These are phyloP conservation scores for Fusarium sp. DNA, from an alignment of 2,329 filamentous ascomycete genomes.

Conservation along the genomic window DNA sequence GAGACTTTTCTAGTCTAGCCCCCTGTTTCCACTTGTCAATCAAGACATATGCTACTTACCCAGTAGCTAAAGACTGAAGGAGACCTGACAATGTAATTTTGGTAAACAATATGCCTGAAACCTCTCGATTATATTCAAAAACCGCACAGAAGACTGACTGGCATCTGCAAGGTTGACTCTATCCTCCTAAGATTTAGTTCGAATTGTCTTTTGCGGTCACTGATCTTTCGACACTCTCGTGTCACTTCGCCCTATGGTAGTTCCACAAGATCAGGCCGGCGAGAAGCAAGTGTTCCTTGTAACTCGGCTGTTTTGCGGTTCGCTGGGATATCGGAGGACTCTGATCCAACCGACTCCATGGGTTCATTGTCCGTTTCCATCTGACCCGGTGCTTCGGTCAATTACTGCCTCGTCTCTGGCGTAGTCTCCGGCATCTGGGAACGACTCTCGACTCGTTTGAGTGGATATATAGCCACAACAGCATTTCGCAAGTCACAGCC, in stretches of 20 bases:
- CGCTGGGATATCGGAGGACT: too few relatives aligned
- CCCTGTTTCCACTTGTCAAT: background rate
- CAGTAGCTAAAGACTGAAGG: background rate
- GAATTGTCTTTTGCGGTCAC: background rate
- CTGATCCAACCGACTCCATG: background rate
- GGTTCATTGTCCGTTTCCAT: background rate
- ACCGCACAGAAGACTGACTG: background rate
- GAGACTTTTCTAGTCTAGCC: background rate
- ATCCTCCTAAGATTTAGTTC: background rate
- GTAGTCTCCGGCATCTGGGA: background rate
- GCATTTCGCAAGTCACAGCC: slow-evolving; percentile 39
- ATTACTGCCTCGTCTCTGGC: background rate
- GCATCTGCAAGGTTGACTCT: rapidly evolving
- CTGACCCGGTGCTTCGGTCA: rapidly evolving
- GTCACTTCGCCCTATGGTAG: background rate
- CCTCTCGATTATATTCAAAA: background rate
- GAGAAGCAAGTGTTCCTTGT: background rate
- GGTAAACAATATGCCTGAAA: background rate
- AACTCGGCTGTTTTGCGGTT: background rate
- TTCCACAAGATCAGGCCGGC: background rate
- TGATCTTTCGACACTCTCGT: background rate
- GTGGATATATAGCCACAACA: background rate
- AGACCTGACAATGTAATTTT: background rate
- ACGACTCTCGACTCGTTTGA: background rate
- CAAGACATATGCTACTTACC: background rate